Evolutionary conservation across 495 filamentous ascomycete species (phyloP).

Genomic region (Evansstolkia leycettana): DNA sequence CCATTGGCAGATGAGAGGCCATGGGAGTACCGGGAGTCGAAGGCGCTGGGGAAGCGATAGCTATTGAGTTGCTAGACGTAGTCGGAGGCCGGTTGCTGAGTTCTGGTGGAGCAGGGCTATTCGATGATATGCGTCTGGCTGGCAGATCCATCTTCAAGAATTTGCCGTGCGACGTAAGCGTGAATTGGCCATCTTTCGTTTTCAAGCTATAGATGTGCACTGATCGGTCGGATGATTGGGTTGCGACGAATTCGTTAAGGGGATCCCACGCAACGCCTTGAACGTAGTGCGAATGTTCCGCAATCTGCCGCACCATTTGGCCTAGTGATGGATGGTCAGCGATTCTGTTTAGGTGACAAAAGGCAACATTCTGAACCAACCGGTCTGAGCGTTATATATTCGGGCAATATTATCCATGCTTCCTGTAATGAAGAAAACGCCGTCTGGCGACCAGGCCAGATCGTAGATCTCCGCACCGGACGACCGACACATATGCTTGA

Average conservation of each 20-base stretch:
- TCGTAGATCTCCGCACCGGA: constrained; percentile 93
- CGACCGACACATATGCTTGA: constrained; percentile 94
- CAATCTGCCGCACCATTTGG: constrained; percentile 86
- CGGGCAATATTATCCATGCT: constrained; percentile 98
- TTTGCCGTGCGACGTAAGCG: constrained; percentile 64
- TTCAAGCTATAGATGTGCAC: constrained; percentile 94
- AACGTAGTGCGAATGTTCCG: constrained; percentile 97
- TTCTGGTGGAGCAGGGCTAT: constrained; percentile 87
- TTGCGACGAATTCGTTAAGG: constrained; percentile 94
- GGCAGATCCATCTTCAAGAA: constrained; percentile 85
- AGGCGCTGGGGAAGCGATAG: constrained; percentile 68
- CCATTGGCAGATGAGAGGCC: constrained; percentile 86
- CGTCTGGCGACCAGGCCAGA: constrained; percentile 95
- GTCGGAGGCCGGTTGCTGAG: constrained; percentile 44
- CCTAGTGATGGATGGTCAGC: constrained; percentile 35
- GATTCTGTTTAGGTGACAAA: no score
- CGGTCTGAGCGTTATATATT: constrained; percentile 91
- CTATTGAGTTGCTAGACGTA: constrained; percentile 42
- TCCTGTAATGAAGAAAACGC: constrained; percentile 89
- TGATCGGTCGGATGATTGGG: constrained; percentile 93
- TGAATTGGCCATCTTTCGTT: constrained; percentile 93
- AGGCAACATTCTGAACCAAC: constrained; percentile 38
- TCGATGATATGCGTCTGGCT: constrained; percentile 75
- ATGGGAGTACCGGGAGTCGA: constrained; percentile 95
- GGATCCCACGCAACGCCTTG: constrained; percentile 99